These are phyloP conservation scores for Pythium phragmitis DNA, from an alignment of 352 stramenopile genomes.

Conservation along the genomic window DNA sequence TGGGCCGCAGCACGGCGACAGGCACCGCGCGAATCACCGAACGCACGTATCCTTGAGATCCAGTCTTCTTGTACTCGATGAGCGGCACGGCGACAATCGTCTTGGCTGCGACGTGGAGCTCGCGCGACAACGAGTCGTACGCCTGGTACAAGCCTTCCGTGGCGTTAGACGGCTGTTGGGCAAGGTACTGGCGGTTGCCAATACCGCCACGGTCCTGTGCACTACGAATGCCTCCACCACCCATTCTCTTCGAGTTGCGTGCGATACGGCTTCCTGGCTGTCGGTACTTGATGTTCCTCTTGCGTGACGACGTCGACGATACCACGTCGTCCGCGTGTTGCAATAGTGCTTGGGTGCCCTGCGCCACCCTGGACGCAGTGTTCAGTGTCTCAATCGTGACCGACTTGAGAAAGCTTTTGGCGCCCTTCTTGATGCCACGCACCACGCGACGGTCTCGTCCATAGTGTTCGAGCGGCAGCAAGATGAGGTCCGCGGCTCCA, in stretches of 20 bases:
- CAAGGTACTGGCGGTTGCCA: conserved; percentile 75
- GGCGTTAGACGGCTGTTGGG: conserved; percentile 79
- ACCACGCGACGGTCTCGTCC: conserved; percentile 77
- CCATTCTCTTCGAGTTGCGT: conserved; percentile 77
- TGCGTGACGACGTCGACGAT: conserved; percentile 59
- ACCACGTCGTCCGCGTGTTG: conserved; percentile 85
- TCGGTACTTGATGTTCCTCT: conserved; percentile 77
- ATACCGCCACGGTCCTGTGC: conserved; percentile 75
- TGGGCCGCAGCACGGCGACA: conserved; percentile 79
- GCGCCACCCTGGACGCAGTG: conserved; percentile 78
- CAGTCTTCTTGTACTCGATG: conserved; percentile 90
- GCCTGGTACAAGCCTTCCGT: conserved; percentile 81
- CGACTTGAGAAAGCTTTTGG: conserved; percentile 85
- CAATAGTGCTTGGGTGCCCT: conserved; percentile 78
- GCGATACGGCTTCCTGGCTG: conserved; percentile 76
- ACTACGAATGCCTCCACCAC: conserved; percentile 72
- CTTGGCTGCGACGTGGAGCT: conserved; percentile 83
- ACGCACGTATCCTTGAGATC: conserved; percentile 85
- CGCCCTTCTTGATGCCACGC: conserved; percentile 83
- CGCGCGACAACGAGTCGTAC: conserved; percentile 81
- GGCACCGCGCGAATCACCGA: conserved; percentile 88
- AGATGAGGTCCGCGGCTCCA: conserved; percentile 79
- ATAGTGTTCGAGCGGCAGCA: conserved; percentile 87
- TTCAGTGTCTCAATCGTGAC: conserved; percentile 89
- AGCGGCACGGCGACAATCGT: conserved; percentile 87